These are phyloP conservation scores for Aspergillus jensenii DNA, from an alignment of 2,329 filamentous ascomycete species.

Conservation along the genomic window DNA sequence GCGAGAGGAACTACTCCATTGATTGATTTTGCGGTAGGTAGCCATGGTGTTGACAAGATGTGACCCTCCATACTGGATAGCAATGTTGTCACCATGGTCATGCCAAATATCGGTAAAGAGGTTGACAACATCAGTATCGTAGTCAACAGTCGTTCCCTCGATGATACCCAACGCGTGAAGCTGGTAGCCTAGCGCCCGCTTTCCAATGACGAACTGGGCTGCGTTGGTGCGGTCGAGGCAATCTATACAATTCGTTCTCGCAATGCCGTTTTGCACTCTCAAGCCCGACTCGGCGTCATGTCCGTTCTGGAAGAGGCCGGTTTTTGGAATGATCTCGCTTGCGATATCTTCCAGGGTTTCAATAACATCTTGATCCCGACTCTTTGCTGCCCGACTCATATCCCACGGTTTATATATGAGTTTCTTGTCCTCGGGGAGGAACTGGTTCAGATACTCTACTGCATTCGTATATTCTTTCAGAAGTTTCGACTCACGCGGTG, in stretches of 20 bases:
- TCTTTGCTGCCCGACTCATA: constrained; percentile 94
- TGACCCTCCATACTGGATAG: constrained; percentile 94
- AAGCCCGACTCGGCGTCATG: constrained; percentile 65
- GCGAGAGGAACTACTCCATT: constrained; percentile 95
- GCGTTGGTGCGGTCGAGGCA: constrained; percentile 96
- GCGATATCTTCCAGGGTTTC: constrained; percentile 86
- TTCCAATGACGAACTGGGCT: constrained; percentile 96
- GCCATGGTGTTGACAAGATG: constrained; percentile 99
- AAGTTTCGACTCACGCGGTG: constrained; percentile 87
- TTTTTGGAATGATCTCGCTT: constrained; percentile 78
- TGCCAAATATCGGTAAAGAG: constrained; percentile 98
- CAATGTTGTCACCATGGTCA: constrained; percentile 95
- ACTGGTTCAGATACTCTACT: constrained; percentile 91
- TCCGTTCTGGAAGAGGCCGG: constrained; percentile 94
- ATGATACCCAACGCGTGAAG: constrained; percentile 89
- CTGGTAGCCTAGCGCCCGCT: constrained; percentile 87
- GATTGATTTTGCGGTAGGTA: constrained; percentile 97
- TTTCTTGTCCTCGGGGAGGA: constrained; percentile 76
- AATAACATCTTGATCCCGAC: constrained; percentile 90
- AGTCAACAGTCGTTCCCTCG: constrained; percentile 74
- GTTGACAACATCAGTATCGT: constrained; percentile 94
- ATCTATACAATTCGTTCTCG: constrained; percentile 96
- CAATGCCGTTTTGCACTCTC: constrained; percentile 84
- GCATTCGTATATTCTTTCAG: constrained; percentile 83
- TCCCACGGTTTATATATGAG: constrained; percentile 96